phyloP scores from a whole-genome alignment of 805 yeast genomes.

The Sungouiella blattae region DNA sequence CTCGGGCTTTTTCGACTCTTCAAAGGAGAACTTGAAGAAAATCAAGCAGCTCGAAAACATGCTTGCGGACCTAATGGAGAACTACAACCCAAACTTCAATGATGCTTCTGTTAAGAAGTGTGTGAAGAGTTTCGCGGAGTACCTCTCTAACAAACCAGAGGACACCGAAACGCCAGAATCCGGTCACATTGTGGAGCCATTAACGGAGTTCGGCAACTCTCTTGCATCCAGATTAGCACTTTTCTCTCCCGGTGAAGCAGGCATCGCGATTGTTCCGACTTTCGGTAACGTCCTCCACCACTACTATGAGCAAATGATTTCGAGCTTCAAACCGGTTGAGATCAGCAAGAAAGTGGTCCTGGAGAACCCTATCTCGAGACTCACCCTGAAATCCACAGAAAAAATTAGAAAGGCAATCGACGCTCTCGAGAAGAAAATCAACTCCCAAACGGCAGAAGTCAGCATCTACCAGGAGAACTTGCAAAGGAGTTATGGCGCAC shows the following conservation, averaged over 20 bases:
- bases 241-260: neutral
- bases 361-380: neutral
- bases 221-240: neutral
- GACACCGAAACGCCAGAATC: neutral
- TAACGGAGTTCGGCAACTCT: neutral
- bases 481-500: conserved; percentile 48
- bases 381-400: conserved; percentile 4
- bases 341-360: neutral
- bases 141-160: conserved; percentile 37
- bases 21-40: conserved; percentile 9
- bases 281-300: conserved; percentile 23
- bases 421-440: conserved; percentile 15
- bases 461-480: conserved; percentile 19
- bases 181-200: neutral
- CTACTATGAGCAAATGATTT: conserved; percentile 12
- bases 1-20: neutral
- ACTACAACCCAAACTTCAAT: conserved; percentile 81
- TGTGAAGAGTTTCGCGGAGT: conserved; percentile 51
- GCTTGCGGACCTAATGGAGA: conserved; percentile 45
- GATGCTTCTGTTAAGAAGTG: conserved; percentile 82
- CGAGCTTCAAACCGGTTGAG: neutral
- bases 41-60: conserved; percentile 41
- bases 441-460: conserved; percentile 13
- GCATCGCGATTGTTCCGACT: conserved; percentile 14
- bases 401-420: too few species aligned